Evolutionary conservation across 163 green algal genomes (phyloP).

Genomic region (Chloromonas sp.): DNA sequence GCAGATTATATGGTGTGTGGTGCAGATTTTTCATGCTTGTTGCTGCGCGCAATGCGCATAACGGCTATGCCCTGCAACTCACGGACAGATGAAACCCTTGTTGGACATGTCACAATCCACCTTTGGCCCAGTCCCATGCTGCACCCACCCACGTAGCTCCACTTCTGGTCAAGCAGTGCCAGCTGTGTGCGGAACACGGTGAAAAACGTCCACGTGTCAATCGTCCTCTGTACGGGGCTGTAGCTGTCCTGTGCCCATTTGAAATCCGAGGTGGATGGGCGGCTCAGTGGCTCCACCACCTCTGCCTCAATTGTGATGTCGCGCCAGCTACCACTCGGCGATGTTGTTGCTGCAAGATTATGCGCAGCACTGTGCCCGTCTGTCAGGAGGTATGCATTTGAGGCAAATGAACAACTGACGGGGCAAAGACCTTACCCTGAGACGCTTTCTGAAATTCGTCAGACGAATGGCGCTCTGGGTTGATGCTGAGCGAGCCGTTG

Average conservation of each 20-base stretch:
- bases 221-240: constrained; percentile 35
- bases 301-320: too few species aligned
- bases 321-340: too few species aligned
- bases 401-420: too few species aligned
- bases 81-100: background rate
- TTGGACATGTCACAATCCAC: background rate
- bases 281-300: too few species aligned
- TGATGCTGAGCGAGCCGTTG: too few species aligned
- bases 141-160: background rate
- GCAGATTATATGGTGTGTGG: too few species aligned
- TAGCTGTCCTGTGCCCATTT: constrained; percentile 49
- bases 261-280: background rate
- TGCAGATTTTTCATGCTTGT: background rate
- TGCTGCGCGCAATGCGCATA: background rate
- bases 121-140: background rate
- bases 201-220: constrained; percentile 72
- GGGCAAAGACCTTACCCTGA: too few species aligned
- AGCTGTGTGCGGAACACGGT: constrained; percentile 51
- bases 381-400: too few species aligned
- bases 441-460: too few species aligned
- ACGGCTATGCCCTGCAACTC: background rate
- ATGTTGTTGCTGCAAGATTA: too few species aligned
- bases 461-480: too few species aligned
- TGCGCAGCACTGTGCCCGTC: too few species aligned
- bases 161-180: constrained; percentile 38